These are phyloP conservation scores for Botrytis paeoniae DNA, from an alignment of 2,329 filamentous ascomycete species.

Conservation along the genomic window DNA sequence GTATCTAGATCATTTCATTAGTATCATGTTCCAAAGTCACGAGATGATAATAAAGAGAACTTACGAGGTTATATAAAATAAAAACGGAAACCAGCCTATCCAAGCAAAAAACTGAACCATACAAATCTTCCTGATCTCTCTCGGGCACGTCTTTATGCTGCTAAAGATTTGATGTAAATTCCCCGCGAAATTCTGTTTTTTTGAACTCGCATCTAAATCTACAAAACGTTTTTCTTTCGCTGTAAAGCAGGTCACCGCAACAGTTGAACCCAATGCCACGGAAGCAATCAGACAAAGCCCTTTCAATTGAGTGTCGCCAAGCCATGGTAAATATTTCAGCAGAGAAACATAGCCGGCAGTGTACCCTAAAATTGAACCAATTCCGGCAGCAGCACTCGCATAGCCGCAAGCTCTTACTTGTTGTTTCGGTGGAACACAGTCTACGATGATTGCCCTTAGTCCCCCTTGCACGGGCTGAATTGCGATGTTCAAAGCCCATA, in stretches of 20 bases:
- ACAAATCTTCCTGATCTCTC: slow-evolving; percentile 26
- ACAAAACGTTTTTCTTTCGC: slow-evolving; percentile 20
- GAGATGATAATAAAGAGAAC: not conserved
- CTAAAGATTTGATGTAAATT: slow-evolving; percentile 9
- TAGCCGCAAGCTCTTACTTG: slow-evolving; percentile 36
- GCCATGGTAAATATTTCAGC: slow-evolving; percentile 23
- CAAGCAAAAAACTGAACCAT: slow-evolving; percentile 36
- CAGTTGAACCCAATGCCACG: slow-evolving; percentile 21
- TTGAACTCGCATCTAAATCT: not conserved
- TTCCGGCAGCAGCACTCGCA: slow-evolving; percentile 33
- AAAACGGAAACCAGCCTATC: slow-evolving; percentile 40
- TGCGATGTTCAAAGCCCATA: slow-evolving; percentile 36
- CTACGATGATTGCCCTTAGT: slow-evolving; percentile 38
- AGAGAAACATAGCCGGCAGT: slow-evolving; percentile 29
- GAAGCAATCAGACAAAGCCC: slow-evolving; percentile 29
- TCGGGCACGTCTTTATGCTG: slow-evolving; percentile 17
- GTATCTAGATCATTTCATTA: slow-evolving; percentile 16
- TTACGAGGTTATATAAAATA: slow-evolving; percentile 39
- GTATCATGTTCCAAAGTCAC: not conserved
- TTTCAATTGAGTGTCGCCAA: slow-evolving; percentile 30
- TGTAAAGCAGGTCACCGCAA: slow-evolving; percentile 20
- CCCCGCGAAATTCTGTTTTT: slow-evolving; percentile 8
- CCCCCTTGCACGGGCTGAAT: slow-evolving; percentile 39
- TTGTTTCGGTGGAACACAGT: slow-evolving; percentile 36
- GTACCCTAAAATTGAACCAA: slow-evolving; percentile 39